Conservation (phyloP, 345 rosid species). For the Brassica cretica region DNA sequence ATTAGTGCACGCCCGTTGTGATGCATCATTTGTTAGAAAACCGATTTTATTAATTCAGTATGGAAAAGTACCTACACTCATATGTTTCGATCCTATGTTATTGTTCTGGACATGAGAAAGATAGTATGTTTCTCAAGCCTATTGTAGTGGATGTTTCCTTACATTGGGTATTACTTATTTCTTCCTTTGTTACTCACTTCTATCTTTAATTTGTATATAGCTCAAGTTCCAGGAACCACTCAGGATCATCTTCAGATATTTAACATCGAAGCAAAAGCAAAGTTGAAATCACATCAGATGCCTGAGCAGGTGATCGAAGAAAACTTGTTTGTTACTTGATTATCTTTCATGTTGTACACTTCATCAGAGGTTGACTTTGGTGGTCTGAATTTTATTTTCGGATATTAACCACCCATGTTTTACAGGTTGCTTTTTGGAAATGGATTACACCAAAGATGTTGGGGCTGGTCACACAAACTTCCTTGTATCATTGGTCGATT, state of each 20-base stretch:
- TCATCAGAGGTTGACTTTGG: slow-evolving; percentile 11
- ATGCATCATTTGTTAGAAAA: slow-evolving; percentile 4
- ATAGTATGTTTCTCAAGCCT: too few relatives aligned
- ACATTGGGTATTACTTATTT: slow-evolving; percentile 3
- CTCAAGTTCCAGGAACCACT: slow-evolving; percentile 98
- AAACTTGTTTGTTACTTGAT: background rate
- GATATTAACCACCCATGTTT: slow-evolving; percentile 21
- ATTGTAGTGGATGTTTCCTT: slow-evolving; percentile 19
- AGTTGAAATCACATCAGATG: slow-evolving; percentile 98
- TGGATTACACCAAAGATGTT: slow-evolving; percentile 93
- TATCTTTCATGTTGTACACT: slow-evolving; percentile 15
- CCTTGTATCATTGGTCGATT: slow-evolving; percentile 97
- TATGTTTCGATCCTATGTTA: slow-evolving; percentile 16
- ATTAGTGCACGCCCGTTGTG: slow-evolving; percentile 2
- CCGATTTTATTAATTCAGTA: background rate
- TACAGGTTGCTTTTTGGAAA: slow-evolving; percentile 96
- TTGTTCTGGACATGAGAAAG: background rate
- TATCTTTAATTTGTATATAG: slow-evolving; percentile 43
- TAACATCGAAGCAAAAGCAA: slow-evolving; percentile 94
- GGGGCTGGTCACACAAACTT: slow-evolving; percentile 91
- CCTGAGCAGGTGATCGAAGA: slow-evolving; percentile 76
- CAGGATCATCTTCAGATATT: slow-evolving; percentile 99
- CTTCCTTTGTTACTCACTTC: slow-evolving; percentile 16
- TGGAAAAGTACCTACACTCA: slow-evolving; percentile 13
- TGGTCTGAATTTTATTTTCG: slow-evolving; percentile 8